Evolutionary conservation across 352 stramenopile species (phyloP), one percentile per base, ranked within the genome.

Genomic region (Thraustotheca clavata): DNA sequence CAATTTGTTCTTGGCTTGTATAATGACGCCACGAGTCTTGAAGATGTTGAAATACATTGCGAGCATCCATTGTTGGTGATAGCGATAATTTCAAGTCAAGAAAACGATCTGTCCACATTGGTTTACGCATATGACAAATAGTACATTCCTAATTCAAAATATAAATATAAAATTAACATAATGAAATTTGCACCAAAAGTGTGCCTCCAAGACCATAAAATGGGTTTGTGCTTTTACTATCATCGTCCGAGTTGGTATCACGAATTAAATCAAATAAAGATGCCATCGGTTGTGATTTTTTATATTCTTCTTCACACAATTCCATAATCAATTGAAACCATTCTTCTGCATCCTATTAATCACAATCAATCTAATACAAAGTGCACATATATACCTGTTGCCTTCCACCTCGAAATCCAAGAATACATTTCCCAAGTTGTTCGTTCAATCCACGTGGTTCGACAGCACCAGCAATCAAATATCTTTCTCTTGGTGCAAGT

Each of bases 241-340:
- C n/a, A n/a, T n/a, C n/a, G n/a, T 47, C 39, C n/a, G 39, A n/a
- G 4, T n/a, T n/a, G n/a, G 39, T 24, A 4, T 24, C n/a, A 4
- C 39, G n/a, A 24, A 47, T 47, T 2, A 47, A 4, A 24, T 47
- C 39, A 4, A 47, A 47, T 4, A 62, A 22, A 26, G 55, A 62
- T 26, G 24, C 39, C 26, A 54, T 36, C 1, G 35, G 55, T 27
- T 48, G 16, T 8, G 55, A 49, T 32, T 31, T 14, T 20, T 62
- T 32, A 26, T 48, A 18, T 29, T 62, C 55, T 29, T 62, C 43
- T 16, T 62, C 55, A 26, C 39, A 36, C 22, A 48, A 36, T 32
- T 62, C 55, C 55, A 62, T 62, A 41, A 62, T 62, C n/a, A 62
- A 48, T 27, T 62, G 55, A 14, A 62, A 62, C 34, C 55, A 33